phyloP scores from a whole-genome alignment of 176 grass and related monocot genomes.

The Zoysia japonica region DNA sequence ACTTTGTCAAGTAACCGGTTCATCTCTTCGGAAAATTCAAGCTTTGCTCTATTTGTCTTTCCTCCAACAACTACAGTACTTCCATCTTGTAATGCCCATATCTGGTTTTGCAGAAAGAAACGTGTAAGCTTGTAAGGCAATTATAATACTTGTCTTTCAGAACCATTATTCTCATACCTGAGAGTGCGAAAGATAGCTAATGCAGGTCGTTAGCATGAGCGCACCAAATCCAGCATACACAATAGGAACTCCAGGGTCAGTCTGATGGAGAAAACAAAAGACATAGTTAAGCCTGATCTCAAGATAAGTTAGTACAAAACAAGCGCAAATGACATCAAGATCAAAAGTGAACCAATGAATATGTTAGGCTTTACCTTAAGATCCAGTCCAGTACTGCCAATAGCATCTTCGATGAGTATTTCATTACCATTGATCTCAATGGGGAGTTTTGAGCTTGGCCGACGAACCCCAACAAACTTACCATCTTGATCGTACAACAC shows the following conservation, averaged over 20 bases:
- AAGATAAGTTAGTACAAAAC: neutral
- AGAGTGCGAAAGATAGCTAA: slow-evolving; percentile 90
- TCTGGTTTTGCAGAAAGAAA: slow-evolving; percentile 43
- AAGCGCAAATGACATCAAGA: neutral
- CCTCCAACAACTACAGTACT: slow-evolving; percentile 73
- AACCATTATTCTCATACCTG: slow-evolving; percentile 51
- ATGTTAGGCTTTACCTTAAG: slow-evolving; percentile 60
- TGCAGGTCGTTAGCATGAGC: slow-evolving; percentile 86
- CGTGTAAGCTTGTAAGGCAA: neutral
- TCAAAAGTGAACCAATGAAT: neutral
- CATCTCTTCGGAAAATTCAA: slow-evolving; percentile 86
- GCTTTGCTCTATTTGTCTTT: slow-evolving; percentile 83
- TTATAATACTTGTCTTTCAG: neutral
- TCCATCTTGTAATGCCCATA: slow-evolving; percentile 98
- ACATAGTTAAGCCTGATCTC: neutral
- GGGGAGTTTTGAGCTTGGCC: slow-evolving; percentile 82
- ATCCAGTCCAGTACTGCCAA: slow-evolving; percentile 88
- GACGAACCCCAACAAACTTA: slow-evolving; percentile 90
- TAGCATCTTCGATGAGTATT: slow-evolving; percentile 94
- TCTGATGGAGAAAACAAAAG: slow-evolving; percentile 44
- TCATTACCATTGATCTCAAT: slow-evolving; percentile 95
- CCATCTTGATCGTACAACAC: slow-evolving; percentile 98
- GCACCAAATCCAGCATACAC: slow-evolving; percentile 99
- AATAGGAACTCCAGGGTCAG: slow-evolving; percentile 89
- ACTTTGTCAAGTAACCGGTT: slow-evolving; percentile 83